Conservation (phyloP, 1,284 basidiomycete genomes). For the Fistulinella staudtii region DNA sequence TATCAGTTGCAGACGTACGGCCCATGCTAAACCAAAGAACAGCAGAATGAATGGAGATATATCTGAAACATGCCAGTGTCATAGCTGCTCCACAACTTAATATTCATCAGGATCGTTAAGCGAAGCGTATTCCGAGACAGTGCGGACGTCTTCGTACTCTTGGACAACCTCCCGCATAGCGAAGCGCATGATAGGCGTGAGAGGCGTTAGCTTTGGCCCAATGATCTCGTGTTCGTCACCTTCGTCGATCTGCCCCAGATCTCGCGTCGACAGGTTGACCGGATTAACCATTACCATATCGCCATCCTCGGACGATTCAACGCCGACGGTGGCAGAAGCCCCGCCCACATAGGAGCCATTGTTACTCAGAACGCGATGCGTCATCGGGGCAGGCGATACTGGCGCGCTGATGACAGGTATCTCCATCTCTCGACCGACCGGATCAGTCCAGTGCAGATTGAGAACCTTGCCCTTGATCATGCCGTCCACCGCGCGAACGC, state of each 20-base stretch:
- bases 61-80: no score
- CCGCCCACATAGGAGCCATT: constrained; percentile 29
- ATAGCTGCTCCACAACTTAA: constrained; percentile 28
- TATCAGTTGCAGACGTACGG: constrained; percentile 1
- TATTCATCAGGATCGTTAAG: constrained; percentile 70
- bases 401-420: constrained; percentile 24
- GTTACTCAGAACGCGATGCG: constrained; percentile 28
- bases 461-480: constrained; percentile 73
- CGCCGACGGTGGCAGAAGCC: constrained; percentile 35
- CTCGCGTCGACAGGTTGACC: constrained; percentile 29
- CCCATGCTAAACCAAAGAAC: no score
- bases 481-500: constrained; percentile 73
- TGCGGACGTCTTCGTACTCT: constrained; percentile 71
- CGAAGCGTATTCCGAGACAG: constrained; percentile 70
- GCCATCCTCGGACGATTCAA: constrained; percentile 44
- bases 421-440: constrained; percentile 44
- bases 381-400: constrained; percentile 26
- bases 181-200: constrained; percentile 72
- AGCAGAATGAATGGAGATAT: background rate
- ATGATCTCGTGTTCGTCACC: constrained; percentile 46
- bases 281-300: constrained; percentile 44
- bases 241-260: constrained; percentile 37
- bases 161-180: constrained; percentile 77
- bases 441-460: constrained; percentile 72
- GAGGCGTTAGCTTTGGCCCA: constrained; percentile 68